Evolutionary conservation across 2,329 filamentous ascomycete genomes (phyloP).

Genomic region (Colletotrichum somersetense): DNA sequence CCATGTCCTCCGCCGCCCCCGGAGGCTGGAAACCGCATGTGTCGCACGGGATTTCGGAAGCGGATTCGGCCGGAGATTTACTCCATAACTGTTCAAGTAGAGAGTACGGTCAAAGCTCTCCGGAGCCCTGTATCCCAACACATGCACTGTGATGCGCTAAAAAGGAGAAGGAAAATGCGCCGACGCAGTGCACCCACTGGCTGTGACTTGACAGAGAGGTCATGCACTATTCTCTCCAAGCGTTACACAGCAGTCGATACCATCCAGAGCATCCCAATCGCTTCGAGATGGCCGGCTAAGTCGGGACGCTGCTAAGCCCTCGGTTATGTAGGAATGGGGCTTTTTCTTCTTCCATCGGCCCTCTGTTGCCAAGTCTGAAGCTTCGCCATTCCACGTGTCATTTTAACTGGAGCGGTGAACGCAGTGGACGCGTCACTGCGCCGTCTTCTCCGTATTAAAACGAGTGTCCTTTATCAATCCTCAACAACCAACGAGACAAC

Average conservation of each 20-base stretch:
- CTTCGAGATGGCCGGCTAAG: conserved; percentile 27
- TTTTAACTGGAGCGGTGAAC: conserved; percentile 39
- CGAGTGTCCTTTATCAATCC: conserved; percentile 4
- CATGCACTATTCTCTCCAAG: background rate
- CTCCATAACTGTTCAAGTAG: rapidly evolving
- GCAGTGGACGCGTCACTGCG: conserved; percentile 24
- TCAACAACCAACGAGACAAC: conserved; percentile 1
- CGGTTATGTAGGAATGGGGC: conserved; percentile 33
- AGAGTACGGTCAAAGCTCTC: rapidly evolving
- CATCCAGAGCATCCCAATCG: background rate
- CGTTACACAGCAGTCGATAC: background rate
- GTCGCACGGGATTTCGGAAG: too few relatives aligned
- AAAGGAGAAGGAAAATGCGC: background rate
- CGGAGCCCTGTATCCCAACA: background rate
- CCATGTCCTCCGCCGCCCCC: too few relatives aligned
- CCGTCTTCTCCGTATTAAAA: background rate
- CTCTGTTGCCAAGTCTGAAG: conserved; percentile 34
- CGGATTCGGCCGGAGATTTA: too few relatives aligned
- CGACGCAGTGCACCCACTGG: background rate
- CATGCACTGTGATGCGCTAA: background rate
- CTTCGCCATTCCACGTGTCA: conserved; percentile 41
- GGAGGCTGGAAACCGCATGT: too few relatives aligned
- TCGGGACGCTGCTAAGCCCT: conserved; percentile 39
- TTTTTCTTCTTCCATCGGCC: background rate
- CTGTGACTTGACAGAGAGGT: background rate